Percentiles rank a stretch among this genome's conserved stretches.
Conservation (phyloP, 208 protist genomes). For the Leishmania aethiopica region DNA sequence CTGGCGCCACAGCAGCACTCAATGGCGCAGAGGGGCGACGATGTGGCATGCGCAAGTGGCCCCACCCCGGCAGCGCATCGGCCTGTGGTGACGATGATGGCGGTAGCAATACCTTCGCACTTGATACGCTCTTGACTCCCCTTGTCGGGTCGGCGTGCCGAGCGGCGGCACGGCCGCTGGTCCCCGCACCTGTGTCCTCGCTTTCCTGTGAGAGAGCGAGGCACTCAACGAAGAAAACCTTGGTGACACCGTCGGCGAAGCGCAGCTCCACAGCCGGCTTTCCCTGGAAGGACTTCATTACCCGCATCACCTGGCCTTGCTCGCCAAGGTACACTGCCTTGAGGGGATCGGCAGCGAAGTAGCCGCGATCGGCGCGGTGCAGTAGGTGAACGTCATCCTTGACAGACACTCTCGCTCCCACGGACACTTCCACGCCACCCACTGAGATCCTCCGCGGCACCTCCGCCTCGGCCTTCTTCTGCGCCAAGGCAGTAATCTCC, state of each 20-base stretch:
- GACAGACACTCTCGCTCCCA: conserved; percentile 63
- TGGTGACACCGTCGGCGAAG: conserved; percentile 81
- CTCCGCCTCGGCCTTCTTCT: conserved; percentile 36
- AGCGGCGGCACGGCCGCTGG: not conserved
- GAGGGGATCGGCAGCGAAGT: conserved; percentile 66
- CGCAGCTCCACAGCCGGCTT: conserved; percentile 80
- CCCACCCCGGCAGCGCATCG: conserved; percentile 21
- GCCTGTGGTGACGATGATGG: conserved; percentile 14
- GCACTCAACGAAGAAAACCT: conserved; percentile 83
- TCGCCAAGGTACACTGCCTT: conserved; percentile 87
- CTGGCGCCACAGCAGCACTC: not conserved
- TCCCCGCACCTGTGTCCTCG: not conserved
- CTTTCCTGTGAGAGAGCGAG: conserved; percentile 34
- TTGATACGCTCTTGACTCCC: conserved; percentile 3
- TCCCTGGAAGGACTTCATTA: conserved; percentile 73
- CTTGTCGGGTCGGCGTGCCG: conserved; percentile 9
- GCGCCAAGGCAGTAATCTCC: conserved; percentile 57
- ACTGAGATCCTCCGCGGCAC: conserved; percentile 33
- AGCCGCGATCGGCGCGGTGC: conserved; percentile 51
- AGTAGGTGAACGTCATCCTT: conserved; percentile 57
- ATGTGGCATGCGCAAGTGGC: conserved; percentile 24
- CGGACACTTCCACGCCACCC: conserved; percentile 37
- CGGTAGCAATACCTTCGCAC: not conserved
- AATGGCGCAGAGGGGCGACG: conserved; percentile 4
- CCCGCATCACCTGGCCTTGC: conserved; percentile 56